Conservation (phyloP, 78 protist species). For the Ministeria vibrans region DNA sequence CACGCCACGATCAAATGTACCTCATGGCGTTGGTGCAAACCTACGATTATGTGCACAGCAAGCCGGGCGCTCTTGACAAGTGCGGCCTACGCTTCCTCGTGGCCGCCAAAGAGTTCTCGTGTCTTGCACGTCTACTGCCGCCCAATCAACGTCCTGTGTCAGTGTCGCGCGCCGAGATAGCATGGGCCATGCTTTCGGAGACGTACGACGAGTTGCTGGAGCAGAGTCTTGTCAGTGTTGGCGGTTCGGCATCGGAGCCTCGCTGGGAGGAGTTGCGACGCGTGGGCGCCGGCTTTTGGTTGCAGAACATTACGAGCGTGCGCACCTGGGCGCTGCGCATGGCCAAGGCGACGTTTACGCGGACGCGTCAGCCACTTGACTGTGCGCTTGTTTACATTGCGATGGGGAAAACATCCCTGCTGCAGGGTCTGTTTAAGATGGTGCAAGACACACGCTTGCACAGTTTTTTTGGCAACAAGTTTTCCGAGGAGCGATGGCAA, state of each 20-base stretch:
- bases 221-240: not conserved
- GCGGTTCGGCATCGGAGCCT: not conserved
- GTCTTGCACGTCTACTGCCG: not conserved
- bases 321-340: not conserved
- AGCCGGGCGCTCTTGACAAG: not conserved
- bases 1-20: not conserved
- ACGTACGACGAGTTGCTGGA: slow-evolving; percentile 29
- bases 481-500: slow-evolving; percentile 26
- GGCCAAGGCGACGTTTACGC: slow-evolving; percentile 1
- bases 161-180: not conserved
- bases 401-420: not conserved
- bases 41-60: not conserved
- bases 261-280: slow-evolving; percentile 19
- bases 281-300: slow-evolving; percentile 23
- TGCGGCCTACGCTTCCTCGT: not conserved
- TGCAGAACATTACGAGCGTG: not conserved
- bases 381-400: slow-evolving; percentile 23
- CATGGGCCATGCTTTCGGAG: slow-evolving; percentile 15
- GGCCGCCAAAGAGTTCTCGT: not conserved
- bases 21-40: not conserved
- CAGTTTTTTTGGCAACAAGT: slow-evolving; percentile 31
- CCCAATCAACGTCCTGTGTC: not conserved
- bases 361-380: not conserved
- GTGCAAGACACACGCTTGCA: not conserved
- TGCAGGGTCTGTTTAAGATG: slow-evolving; percentile 6